These are phyloP conservation scores for grape (Vitis vinifera) DNA, from an alignment of 164 flowering plant genomes.

Conservation along the genomic window DNA sequence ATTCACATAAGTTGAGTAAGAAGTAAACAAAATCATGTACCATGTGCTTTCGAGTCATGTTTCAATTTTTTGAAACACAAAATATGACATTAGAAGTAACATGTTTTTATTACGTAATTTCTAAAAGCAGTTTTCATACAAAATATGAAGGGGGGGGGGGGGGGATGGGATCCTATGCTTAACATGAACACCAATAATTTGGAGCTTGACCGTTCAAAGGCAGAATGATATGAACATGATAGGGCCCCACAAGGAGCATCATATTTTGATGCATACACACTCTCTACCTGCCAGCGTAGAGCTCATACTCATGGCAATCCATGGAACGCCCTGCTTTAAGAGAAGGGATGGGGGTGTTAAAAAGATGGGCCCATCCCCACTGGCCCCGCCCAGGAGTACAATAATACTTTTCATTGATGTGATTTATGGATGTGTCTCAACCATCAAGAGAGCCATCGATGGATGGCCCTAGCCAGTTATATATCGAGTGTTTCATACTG, in stretches of 20 bases:
- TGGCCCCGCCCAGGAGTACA: conserved; percentile 12
- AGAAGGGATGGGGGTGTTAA: not conserved
- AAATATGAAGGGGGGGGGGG: not conserved
- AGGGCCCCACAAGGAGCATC: conserved; percentile 16
- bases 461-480: not conserved
- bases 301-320: not conserved
- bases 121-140: not conserved
- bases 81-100: no score
- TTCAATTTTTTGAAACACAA: no score
- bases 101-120: no score
- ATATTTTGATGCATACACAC: not conserved
- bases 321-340: not conserved
- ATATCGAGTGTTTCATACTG: not conserved
- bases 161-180: conserved; percentile 30
- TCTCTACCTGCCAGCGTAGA: conserved; percentile 7
- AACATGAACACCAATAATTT: conserved; percentile 35
- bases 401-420: conserved; percentile 27
- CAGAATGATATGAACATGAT: conserved; percentile 17
- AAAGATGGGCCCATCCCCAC: not conserved
- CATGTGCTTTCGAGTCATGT: no score
- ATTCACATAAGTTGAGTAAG: no score
- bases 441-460: conserved; percentile 5
- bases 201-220: conserved; percentile 53
- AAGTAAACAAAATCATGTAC: no score
- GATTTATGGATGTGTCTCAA: conserved; percentile 14